Base-by-base conservation (phyloP, 371 early-diverging fungal genomes). In the Mortierella sp. region DNA sequence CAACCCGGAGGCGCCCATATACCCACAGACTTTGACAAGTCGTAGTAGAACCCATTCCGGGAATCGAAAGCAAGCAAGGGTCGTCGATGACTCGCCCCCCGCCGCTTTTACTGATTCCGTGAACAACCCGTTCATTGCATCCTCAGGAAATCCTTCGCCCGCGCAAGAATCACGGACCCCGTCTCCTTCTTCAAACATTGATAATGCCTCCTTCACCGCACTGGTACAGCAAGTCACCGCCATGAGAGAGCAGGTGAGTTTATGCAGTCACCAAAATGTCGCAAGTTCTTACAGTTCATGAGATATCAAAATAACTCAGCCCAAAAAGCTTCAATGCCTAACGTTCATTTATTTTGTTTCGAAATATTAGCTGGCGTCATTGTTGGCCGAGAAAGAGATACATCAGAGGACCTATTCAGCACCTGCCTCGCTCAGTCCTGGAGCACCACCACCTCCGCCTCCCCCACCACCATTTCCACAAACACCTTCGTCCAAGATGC, bases 191-290 rank as follows among this genome's bases (percentile, higher is more conserved):
- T 21, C 75, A 10, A 31, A 31, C 8, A 54, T 75, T 3, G 84
- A 84, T 19, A 78, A 76, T 21, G 79, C 81, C 3, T 81, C 75
- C 52, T 38, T 84, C 34, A 73, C 76, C n/a, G 79, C 81, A 28
- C 50, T 84, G 21, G 70, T 78, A 47, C 79, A 84, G 44, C 79
- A 84, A 60, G 58, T 84, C 28, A 81, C 79, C 16, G 76, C 52
- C 21, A 84, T 84, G 48, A 84, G 78, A 21, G 70, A 78, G 9
- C 84, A 81, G 79, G 84, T 75, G 72, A 70, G 65, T 42, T 16
- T 57, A 7, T 55, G 7, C 58, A 24, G 21, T 26, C 57, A 28
- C 47, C 45, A 16, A 14, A 34, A 34, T 7, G 9, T 21, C 19
- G 42, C 42, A 8, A 34, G 34, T 38, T 34, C 9, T 19, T 19